Base-by-base conservation (phyloP, 2,329 filamentous ascomycete genomes). In the Neodidymelliopsis sp. region DNA sequence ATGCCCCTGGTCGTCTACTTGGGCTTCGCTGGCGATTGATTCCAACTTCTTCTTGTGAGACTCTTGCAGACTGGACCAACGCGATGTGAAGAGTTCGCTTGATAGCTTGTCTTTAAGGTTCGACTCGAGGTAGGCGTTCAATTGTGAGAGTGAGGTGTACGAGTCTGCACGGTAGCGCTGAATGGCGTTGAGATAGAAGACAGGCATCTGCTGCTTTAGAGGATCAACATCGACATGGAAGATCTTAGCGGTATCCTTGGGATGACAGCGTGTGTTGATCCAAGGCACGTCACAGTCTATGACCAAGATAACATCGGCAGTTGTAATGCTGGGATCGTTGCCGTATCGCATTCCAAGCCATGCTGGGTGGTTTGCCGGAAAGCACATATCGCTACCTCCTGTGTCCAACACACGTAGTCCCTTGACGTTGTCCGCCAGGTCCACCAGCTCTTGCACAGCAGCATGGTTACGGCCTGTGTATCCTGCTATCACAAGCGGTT, bases 231-330 rank as follows among this genome's bases (percentile, higher is more conserved):
- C 86, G 38, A 89, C 76, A 59, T 89, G 86, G 48, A 83, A 80
- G 54, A 89, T 82, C 50, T 79, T 83, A 2, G 84, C 81, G 6
- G 76, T 73, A 1, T 75, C 70, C 3, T 75, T 78, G 0, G 86
- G 86, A 34, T 80, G 79, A 73, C 82, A 86, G 53, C 85, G 84
- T 0, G 90, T 94, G n/a, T 87, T 86, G 45, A 97, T 91, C 91
- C 91, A 97, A 0, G 92, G 92, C 0, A 96, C 91, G 66, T 97
- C 92, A 56, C 91, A 95, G 71, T 97, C 89, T 18, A 96, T 67
- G 2, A 96, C 87, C 1, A 97, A 59, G 50, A 97, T 95, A 9
- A 91, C 83, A 69, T 97, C 93, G 0, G 92, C 90, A 0, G 84
- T 84, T 49, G 80, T 82, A 67, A 96, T 89, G 30, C 80, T 79